Evolutionary conservation across 805 yeast species (phyloP).

Genomic region (Grigorovia yakushimaensis): DNA sequence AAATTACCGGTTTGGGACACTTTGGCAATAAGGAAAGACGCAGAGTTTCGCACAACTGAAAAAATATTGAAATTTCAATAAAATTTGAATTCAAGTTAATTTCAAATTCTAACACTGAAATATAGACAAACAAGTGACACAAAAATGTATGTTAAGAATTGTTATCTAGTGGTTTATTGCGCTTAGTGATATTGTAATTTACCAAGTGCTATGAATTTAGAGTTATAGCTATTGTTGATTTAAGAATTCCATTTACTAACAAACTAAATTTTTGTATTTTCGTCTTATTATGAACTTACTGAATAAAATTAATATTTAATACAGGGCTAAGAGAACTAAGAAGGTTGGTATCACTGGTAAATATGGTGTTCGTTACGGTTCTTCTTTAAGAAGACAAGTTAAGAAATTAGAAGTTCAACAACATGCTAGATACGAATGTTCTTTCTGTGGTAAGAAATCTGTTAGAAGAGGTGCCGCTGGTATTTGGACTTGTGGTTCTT

Average conservation of each 20-base stretch:
- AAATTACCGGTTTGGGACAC: background rate
- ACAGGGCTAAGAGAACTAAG: conserved; percentile 99
- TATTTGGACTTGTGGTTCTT: conserved; percentile 95
- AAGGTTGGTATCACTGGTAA: conserved; percentile 99
- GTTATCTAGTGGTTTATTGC: background rate
- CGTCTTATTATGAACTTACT: background rate
- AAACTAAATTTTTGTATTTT: background rate
- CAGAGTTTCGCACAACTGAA: background rate
- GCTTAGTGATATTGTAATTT: no score
- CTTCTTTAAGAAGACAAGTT: conserved; percentile 99
- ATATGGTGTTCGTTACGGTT: conserved; percentile 99
- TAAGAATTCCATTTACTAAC: conserved; percentile 1
- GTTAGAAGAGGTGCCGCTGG: conserved; percentile 98
- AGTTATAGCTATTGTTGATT: no score
- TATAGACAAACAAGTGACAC: conserved; percentile 9
- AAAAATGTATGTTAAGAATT: conserved; percentile 8
- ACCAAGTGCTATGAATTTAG: no score
- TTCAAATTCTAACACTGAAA: background rate
- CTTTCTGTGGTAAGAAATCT: conserved; percentile 99
- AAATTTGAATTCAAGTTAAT: background rate
- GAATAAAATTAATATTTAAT: conserved; percentile 1
- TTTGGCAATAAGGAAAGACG: background rate
- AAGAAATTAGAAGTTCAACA: conserved; percentile 98
- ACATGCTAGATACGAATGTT: conserved; percentile 97
- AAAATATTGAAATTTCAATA: background rate